Evolutionary conservation across 805 yeast genomes (phyloP), one percentile per base, ranked within the genome.

Genomic region (Wickerhamiella slavikovae): DNA sequence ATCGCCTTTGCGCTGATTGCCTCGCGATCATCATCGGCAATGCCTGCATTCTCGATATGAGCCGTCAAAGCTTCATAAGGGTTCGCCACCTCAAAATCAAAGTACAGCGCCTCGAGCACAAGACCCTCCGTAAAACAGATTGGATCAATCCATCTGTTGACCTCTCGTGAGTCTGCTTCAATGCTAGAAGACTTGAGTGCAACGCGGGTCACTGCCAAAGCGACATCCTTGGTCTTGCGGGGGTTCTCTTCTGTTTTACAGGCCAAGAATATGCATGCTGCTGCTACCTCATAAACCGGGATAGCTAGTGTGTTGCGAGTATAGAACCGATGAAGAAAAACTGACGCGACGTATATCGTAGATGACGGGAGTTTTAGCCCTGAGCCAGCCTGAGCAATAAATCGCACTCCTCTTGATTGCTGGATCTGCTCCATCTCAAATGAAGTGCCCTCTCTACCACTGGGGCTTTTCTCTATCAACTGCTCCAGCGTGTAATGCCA

Each of bases 231-330:
- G 17, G 66, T 43, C 22, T 57, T 45, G 17, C 72, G 51, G 20
- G 60, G 54, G 18, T 66, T 54, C 32, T 66, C 73, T 30, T 66
- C 69, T 5, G 64, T 56, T 35, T 66, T 66, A 31, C 66, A 54
- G 3, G 70, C 70, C 16, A 66, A 45, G 38, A 66, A 66, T 12
- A 67, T 38, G 18, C 63, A 46, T 2, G 68, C 57, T 2, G 66
- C 68, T 0, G 60, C 70, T 5, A 60, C 50, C 34, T 67, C 68
- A 36, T 58, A 67, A 29, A 58, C 57, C 34, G 64, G 71, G 35
- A 49, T 49, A 23, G 48, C 45, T 29, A 64, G 38, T 21, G 63
- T 57, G 30, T 49, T 45, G 17, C 65, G 47, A 58, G 61, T 57
- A 40, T 64, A 67, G 42, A 64, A 66, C 29, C 73, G 47, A 35